A percentile compares a stretch with the other conserved stretches of the same genome.
Evolutionary conservation across 2,329 filamentous ascomycete genomes (phyloP).

Genomic region (Colletotrichum orchidophilum): DNA sequence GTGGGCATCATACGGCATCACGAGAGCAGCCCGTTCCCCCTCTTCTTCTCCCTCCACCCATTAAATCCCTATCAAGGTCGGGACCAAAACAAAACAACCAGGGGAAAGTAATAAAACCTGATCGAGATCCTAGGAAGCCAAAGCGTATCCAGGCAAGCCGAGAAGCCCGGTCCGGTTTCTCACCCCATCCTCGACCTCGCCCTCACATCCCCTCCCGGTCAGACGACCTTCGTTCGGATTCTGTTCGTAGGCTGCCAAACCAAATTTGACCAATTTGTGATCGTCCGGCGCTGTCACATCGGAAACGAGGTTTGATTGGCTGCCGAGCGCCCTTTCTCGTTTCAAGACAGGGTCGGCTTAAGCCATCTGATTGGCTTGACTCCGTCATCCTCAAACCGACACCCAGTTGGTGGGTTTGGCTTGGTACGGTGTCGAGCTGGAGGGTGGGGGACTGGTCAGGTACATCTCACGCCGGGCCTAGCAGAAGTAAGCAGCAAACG

Average conservation of each 20-base stretch:
- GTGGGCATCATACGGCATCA: slow-evolving; percentile 3
- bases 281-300: slow-evolving; percentile 30
- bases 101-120: background rate
- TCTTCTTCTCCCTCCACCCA: background rate
- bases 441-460: background rate
- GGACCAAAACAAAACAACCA: slow-evolving; percentile 15
- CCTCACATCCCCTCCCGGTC: slow-evolving; percentile 12
- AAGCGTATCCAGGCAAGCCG: slow-evolving; percentile 2
- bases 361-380: slow-evolving; percentile 19
- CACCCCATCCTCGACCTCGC: background rate
- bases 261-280: slow-evolving; percentile 8
- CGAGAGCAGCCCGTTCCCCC: background rate
- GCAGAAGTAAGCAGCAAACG: background rate
- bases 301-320: slow-evolving; percentile 26
- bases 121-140: slow-evolving; percentile 2
- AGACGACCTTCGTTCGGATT: slow-evolving; percentile 23
- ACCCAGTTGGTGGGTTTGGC: slow-evolving; percentile 19
- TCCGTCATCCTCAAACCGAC: slow-evolving; percentile 24
- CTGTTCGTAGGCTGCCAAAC: slow-evolving; percentile 1
- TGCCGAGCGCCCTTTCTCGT: slow-evolving; percentile 15
- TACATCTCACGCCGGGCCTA: background rate
- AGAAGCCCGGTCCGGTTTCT: slow-evolving; percentile 11
- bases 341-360: slow-evolving; percentile 21
- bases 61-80: background rate
- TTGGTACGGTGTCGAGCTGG: background rate